Percentiles rank a stretch among this genome's conserved stretches.
Evolutionary conservation across 345 rosid species (phyloP).

Genomic region (Arabis alpina): DNA sequence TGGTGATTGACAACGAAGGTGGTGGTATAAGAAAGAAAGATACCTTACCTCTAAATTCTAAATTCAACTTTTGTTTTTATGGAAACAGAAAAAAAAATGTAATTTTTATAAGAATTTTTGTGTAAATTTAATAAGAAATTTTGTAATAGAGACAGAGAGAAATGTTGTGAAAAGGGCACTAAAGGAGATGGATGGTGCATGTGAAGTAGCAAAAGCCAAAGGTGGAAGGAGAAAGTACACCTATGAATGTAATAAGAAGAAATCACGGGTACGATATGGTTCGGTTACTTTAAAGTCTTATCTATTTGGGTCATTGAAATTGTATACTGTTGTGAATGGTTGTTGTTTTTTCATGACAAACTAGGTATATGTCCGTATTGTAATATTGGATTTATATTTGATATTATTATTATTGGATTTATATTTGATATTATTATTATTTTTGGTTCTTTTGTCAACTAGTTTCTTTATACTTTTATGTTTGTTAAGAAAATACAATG

Average conservation of each 20-base stretch:
- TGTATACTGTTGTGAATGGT: slow-evolving; percentile 3
- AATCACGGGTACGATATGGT: slow-evolving; percentile 31
- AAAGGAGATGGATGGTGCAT: slow-evolving; percentile 24
- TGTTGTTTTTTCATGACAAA: slow-evolving; percentile 4
- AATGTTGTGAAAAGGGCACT: slow-evolving; percentile 31
- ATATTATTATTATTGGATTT: background rate
- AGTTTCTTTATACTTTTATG: no score
- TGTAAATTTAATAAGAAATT: background rate
- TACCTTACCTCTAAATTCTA: slow-evolving; percentile 28
- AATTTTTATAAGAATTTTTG: background rate
- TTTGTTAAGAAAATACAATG: no score
- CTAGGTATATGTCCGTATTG: slow-evolving; percentile 3
- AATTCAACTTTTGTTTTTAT: slow-evolving; percentile 15
- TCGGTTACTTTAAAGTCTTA: slow-evolving; percentile 9
- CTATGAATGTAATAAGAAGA: background rate
- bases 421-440: background rate
- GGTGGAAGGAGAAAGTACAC: slow-evolving; percentile 8
- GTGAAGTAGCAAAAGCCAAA: slow-evolving; percentile 33
- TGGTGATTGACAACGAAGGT: slow-evolving; percentile 1
- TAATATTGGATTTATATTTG: background rate
- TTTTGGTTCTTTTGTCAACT: background rate
- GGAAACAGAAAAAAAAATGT: background rate
- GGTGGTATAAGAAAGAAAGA: background rate
- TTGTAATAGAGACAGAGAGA: background rate
- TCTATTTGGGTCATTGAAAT: slow-evolving; percentile 18